Conservation (phyloP, 306 rosid species). For the Quercus bicolor region DNA sequence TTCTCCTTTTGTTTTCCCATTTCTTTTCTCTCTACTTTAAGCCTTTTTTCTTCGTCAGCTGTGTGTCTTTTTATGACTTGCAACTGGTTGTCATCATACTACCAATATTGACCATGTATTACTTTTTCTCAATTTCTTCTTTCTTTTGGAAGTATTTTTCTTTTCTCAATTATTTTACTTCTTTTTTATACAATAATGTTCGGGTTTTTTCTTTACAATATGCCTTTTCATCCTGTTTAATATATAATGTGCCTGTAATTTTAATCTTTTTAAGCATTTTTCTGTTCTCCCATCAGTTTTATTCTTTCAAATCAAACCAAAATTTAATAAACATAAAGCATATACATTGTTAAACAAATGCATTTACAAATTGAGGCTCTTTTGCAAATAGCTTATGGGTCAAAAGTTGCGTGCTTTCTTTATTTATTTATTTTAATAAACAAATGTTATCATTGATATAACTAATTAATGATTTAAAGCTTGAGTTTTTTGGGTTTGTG, state of each 20-base stretch:
- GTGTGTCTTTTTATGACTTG: background rate
- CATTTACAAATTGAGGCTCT: background rate
- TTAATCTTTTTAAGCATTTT: no score
- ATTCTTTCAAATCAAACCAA: background rate
- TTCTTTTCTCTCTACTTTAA: background rate
- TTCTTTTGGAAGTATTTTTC: background rate
- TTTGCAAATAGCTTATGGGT: conserved; percentile 5
- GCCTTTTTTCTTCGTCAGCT: background rate
- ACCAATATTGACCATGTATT: background rate
- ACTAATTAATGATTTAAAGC: background rate
- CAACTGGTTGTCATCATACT: conserved; percentile 1
- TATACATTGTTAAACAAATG: background rate
- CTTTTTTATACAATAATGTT: background rate
- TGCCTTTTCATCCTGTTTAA: no score
- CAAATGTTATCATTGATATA: background rate
- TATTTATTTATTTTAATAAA: background rate
- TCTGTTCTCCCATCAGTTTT: no score
- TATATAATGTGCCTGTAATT: no score
- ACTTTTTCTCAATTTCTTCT: background rate
- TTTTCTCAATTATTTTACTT: background rate
- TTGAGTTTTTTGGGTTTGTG: conserved; percentile 22
- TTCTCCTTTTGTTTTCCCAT: background rate
- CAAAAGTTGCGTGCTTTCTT: conserved; percentile 25
- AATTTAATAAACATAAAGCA: background rate
- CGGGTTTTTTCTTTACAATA: background rate